Conservation (phyloP, 2,329 filamentous ascomycete species). For the Dactylellina drechsleri region DNA sequence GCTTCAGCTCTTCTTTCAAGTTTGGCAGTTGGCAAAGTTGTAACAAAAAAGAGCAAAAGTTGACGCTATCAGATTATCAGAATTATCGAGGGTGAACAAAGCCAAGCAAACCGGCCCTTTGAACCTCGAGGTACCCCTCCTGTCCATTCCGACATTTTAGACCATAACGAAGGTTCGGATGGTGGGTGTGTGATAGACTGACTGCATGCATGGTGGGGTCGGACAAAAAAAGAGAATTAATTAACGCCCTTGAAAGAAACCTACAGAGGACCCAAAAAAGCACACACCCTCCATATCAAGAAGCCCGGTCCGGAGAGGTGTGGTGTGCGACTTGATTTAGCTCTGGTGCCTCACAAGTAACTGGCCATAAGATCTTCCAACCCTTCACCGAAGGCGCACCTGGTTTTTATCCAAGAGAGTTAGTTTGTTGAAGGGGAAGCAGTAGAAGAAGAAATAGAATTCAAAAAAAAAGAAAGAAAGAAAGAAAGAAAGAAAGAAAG, state of each 20-base stretch:
- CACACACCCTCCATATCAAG: slow-evolving; percentile 35
- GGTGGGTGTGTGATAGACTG: slow-evolving; percentile 50
- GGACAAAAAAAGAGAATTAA: slow-evolving; percentile 54
- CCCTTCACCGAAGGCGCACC: slow-evolving; percentile 44
- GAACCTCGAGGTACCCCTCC: slow-evolving; percentile 41
- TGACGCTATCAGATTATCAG: too few species aligned
- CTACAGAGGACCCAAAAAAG: slow-evolving; percentile 40
- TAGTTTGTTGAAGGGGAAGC: slow-evolving; percentile 21
- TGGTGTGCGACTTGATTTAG: slow-evolving; percentile 55
- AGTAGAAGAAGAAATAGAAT: slow-evolving; percentile 11
- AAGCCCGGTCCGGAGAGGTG: slow-evolving; percentile 24
- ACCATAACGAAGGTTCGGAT: slow-evolving; percentile 52
- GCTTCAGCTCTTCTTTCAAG: slow-evolving; percentile 18
- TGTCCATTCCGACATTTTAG: slow-evolving; percentile 40
- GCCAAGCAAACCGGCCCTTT: neutral
- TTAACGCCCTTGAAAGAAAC: slow-evolving; percentile 44
- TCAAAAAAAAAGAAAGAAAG: neutral
- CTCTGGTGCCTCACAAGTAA: slow-evolving; percentile 52
- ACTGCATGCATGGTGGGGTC: slow-evolving; percentile 55
- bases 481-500: slow-evolving; percentile 9
- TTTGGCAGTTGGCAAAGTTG: neutral
- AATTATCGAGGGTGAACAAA: too few species aligned
- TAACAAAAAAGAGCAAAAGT: slow-evolving; percentile 2
- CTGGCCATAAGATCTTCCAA: slow-evolving; percentile 47
- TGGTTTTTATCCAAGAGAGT: slow-evolving; percentile 44